Conservation (phyloP, 2,329 filamentous ascomycete genomes). For the Teratosphaeria viscida region DNA sequence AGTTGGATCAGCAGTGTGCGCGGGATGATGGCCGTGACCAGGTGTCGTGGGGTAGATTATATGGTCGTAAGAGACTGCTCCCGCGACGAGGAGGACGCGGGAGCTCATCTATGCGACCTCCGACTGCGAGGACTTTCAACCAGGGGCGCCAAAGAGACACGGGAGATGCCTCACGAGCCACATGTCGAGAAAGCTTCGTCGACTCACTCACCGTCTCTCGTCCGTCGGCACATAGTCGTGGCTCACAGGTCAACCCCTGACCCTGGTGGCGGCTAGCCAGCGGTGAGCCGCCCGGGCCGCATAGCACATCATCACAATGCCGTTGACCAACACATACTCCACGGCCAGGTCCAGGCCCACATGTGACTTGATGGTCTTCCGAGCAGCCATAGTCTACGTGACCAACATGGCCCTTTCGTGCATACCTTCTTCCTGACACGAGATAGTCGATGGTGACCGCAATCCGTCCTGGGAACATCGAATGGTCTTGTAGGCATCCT, state of each 20-base stretch:
- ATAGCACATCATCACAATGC: neutral
- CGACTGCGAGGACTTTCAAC: neutral
- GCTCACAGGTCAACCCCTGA: neutral
- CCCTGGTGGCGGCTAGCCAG: neutral
- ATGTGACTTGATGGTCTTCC: neutral
- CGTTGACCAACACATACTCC: no score
- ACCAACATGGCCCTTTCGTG: neutral
- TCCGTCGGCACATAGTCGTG: neutral
- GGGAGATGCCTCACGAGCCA: neutral
- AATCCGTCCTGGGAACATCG: neutral
- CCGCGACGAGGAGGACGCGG: conserved; percentile 22
- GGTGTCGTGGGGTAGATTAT: conserved; percentile 20
- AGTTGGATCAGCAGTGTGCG: conserved; percentile 2
- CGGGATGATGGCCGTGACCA: neutral
- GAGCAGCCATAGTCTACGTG: neutral
- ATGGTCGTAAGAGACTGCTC: conserved; percentile 24
- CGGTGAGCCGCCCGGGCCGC: neutral
- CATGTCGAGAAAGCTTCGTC: neutral
- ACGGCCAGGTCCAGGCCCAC: neutral
- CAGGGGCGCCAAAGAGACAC: neutral
- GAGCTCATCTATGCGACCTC: conserved; percentile 10
- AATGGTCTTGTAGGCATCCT: neutral
- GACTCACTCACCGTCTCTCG: neutral
- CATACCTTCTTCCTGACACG: neutral
- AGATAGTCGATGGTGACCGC: neutral